A percentile compares a stretch with the other conserved stretches of the same genome.
phyloP scores from a whole-genome alignment of 2,329 filamentous ascomycete genomes.

The Cercospora nicotianae region DNA sequence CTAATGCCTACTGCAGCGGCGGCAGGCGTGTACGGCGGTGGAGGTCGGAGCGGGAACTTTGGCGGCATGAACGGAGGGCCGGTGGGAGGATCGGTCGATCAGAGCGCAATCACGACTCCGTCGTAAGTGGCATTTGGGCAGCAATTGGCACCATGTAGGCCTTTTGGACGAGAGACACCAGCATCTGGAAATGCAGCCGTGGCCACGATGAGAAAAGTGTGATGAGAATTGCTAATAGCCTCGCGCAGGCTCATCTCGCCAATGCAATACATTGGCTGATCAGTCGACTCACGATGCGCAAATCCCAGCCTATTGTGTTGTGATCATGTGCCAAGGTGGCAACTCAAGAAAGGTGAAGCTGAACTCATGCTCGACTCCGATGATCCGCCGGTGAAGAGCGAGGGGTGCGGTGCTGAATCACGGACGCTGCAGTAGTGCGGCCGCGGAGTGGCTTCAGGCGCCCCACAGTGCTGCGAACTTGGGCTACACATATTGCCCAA shows the following conservation, averaged over 20 bases:
- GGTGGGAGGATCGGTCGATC: constrained; percentile 6
- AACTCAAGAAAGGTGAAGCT: not conserved
- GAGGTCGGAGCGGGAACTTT: constrained; percentile 1
- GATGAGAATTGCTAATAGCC: not conserved
- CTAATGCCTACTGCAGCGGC: not conserved
- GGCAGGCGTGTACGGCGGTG: constrained; percentile 2
- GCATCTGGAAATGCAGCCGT: constrained; percentile 3
- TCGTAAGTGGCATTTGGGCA: not conserved
- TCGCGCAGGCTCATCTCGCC: not conserved
- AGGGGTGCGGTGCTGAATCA: constrained; percentile 1
- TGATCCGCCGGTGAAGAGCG: not conserved
- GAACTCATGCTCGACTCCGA: not conserved
- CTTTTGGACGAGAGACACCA: constrained; percentile 8
- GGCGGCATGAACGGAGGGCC: constrained; percentile 9
- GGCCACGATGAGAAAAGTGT: not conserved
- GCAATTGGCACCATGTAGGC: constrained; percentile 5
- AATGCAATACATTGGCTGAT: not conserved
- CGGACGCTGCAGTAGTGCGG: not conserved
- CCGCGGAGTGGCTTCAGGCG: not conserved
- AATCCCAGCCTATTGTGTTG: not conserved
- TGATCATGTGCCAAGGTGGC: not conserved
- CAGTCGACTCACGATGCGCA: not conserved
- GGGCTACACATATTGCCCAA: not conserved
- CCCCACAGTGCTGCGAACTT: not conserved
- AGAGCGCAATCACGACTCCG: constrained; percentile 10